phyloP scores from a whole-genome alignment of 257 asterid species.

The Buddleja alternifolia region DNA sequence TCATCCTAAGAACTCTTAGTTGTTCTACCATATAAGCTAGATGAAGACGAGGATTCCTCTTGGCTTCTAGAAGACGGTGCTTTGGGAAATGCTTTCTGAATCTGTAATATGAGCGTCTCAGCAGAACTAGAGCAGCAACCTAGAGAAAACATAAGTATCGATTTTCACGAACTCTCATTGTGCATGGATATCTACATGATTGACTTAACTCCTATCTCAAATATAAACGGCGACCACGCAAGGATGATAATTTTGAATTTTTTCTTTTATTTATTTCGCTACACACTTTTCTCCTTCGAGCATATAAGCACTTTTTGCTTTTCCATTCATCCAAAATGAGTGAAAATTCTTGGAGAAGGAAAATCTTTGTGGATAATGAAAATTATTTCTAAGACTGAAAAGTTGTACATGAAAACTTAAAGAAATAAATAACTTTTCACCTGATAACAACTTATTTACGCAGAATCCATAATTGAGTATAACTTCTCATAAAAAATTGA shows the following conservation, averaged over 20 bases:
- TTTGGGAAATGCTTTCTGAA: constrained; percentile 74
- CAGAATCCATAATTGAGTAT: too few species aligned
- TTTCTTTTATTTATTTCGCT: background rate
- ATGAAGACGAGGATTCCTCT: constrained; percentile 86
- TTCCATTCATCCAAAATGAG: background rate
- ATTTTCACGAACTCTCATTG: background rate
- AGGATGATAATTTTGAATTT: background rate
- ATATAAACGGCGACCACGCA: background rate
- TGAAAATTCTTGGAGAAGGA: background rate
- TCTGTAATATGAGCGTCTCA: constrained; percentile 53
- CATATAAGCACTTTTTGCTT: background rate
- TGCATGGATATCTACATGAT: background rate
- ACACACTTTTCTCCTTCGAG: background rate
- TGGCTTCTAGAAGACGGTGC: constrained; percentile 85
- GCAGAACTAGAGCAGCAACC: constrained; percentile 73
- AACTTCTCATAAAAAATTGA: background rate
- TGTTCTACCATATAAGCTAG: constrained; percentile 71
- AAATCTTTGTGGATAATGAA: background rate
- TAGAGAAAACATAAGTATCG: constrained; percentile 27
- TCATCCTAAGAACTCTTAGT: constrained; percentile 75
- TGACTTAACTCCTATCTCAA: background rate
- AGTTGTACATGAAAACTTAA: background rate
- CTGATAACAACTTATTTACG: too few species aligned
- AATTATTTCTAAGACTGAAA: constrained; percentile 1
- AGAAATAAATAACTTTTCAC: background rate